Base-by-base conservation (phyloP, 1,284 basidiomycete genomes). In the Leccinum fallax region DNA sequence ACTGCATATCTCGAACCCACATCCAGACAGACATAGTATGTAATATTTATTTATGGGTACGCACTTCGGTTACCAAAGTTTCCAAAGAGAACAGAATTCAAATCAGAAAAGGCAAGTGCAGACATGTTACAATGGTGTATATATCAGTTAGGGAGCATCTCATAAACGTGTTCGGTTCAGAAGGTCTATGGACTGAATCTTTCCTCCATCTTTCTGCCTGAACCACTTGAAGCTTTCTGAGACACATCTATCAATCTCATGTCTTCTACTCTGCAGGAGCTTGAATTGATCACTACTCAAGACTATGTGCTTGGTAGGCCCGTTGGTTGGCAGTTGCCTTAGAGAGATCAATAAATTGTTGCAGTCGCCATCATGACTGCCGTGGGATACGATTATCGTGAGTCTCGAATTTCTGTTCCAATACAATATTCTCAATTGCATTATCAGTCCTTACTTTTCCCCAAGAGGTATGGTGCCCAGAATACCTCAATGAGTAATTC, bases 381-480 rank as follows among this genome's bases (percentile, higher is more conserved):
- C 4, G 43, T 63, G 2, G 61, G 26, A 51, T 63, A 63, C 11
- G 61, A 63, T 59, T 59, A 59, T 16, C 19, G 60, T 61, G 52
- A 61, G 51, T 10, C 5, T 10, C n/a, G 2, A 10, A 13, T 26
- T 28, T n/a, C 28, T 5, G 16, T 30, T 19, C 19, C 34, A 16
- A 26, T 36, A 48, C 15, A 11, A 36, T 10, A 13, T 16, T 5
- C 32, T 11, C n/a, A 26, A 55, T 21, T 15, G 5, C 24, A 13
- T 16, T 49, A 3, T 24, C 19, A 59, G 59, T 60, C n/a, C 59
- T 60, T n/a, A 51, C 57, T 11, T 38, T 60, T 34, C 36, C 26
- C 8, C 11, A 49, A 16, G 59, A 60, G 57, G 57, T 51, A 51
- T 36, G 19, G 15, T 32, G 10, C 15, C 28, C 28, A 53, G 11